Percentiles rank a stretch among this genome's conserved stretches.
phyloP scores from a whole-genome alignment of 768 basidiomycete genomes.

The Trametes punicea region DNA sequence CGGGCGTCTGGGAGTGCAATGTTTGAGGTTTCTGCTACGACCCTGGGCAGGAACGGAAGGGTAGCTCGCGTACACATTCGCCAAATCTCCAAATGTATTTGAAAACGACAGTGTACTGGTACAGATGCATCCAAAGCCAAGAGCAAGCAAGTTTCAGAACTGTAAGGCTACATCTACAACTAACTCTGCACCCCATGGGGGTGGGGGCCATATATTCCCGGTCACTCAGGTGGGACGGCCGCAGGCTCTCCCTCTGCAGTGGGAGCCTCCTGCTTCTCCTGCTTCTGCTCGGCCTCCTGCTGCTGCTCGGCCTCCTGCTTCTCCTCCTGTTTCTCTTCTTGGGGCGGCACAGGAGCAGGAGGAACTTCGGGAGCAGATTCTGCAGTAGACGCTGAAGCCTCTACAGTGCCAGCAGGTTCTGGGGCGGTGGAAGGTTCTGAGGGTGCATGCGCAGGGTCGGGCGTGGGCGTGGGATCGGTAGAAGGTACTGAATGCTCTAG shows the following conservation, averaged over 20 bases:
- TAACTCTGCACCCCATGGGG: neutral
- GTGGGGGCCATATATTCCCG: neutral
- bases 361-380: neutral
- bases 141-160: slow-evolving; percentile 16
- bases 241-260: neutral
- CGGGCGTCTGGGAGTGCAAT: neutral
- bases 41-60: no score
- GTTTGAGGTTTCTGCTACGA: no score
- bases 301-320: no score
- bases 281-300: no score
- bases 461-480: neutral
- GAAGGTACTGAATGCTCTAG: neutral
- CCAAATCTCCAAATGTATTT: slow-evolving; percentile 1
- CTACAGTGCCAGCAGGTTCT: neutral
- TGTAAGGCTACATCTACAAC: slow-evolving; percentile 22
- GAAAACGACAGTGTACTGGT: slow-evolving; percentile 9
- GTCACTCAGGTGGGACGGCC: neutral
- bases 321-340: neutral
- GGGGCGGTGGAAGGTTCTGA: neutral
- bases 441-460: neutral
- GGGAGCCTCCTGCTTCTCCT: neutral
- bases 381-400: neutral
- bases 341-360: neutral
- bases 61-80: no score
- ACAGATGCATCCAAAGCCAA: slow-evolving; percentile 20